Evolutionary conservation across 768 basidiomycete species (phyloP).

Genomic region (Boletus rubroflammeus): DNA sequence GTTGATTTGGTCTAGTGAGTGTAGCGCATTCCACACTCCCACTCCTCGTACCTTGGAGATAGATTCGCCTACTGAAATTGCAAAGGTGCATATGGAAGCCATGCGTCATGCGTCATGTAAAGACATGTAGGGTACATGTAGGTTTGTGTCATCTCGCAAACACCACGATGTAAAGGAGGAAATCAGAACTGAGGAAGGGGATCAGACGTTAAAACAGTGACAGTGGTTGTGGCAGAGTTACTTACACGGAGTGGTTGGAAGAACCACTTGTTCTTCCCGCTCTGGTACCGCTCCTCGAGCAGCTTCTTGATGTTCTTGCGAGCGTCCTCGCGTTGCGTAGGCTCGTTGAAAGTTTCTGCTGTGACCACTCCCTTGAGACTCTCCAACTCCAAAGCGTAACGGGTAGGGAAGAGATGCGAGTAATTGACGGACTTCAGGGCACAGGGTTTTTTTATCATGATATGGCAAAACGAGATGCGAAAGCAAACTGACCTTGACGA

Average conservation of each 20-base stretch:
- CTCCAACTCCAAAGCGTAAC: constrained; percentile 97
- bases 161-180: constrained; percentile 9
- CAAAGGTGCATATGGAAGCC: constrained; percentile 18
- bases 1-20: neutral
- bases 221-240: neutral
- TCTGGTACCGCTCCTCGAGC: constrained; percentile 90
- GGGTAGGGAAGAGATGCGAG: constrained; percentile 98
- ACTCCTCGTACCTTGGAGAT: neutral
- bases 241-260: constrained; percentile 81
- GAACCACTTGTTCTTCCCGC: constrained; percentile 98
- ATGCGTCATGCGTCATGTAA: constrained; percentile 30
- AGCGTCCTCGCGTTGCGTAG: constrained; percentile 87
- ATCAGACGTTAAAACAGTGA: constrained; percentile 3
- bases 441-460: neutral
- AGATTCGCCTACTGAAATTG: neutral
- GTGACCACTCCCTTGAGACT: constrained; percentile 83
- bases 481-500: constrained; percentile 81
- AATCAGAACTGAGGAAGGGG: constrained; percentile 34
- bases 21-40: neutral
- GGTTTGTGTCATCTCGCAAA: constrained; percentile 30
- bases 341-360: constrained; percentile 95
- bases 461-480: neutral
- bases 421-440: constrained; percentile 82
- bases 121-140: constrained; percentile 38
- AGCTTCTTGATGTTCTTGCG: constrained; percentile 97